Evolutionary conservation across 2,329 filamentous ascomycete species (phyloP).

Genomic region (Didymella pinodella): DNA sequence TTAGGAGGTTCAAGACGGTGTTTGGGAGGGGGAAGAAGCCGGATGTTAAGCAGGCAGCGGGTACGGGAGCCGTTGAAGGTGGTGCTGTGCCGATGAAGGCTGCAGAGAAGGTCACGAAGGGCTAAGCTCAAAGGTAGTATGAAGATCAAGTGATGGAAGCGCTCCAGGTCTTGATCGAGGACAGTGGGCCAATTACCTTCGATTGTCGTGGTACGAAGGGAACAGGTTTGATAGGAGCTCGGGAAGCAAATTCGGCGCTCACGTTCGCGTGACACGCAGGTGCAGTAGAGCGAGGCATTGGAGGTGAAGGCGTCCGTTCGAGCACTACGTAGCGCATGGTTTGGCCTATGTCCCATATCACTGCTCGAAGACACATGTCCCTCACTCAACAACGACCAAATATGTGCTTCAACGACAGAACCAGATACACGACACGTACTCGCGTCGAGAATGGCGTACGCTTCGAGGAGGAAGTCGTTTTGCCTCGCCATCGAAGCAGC

Average conservation of each 20-base stretch:
- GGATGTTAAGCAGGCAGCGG: conserved; percentile 34
- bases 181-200: neutral
- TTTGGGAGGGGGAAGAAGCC: conserved; percentile 46
- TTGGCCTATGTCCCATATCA: neutral
- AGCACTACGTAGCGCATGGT: neutral
- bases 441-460: conserved; percentile 25
- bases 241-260: neutral
- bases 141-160: conserved; percentile 12
- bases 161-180: conserved; percentile 11
- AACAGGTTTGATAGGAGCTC: neutral
- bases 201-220: neutral
- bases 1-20: conserved; percentile 47
- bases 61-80: conserved; percentile 45
- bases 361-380: neutral
- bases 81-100: conserved; percentile 40
- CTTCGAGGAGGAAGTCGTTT: conserved; percentile 17
- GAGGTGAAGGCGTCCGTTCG: neutral
- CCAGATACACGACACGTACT: conserved; percentile 28
- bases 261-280: neutral
- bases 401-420: conserved; percentile 39
- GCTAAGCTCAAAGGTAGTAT: neutral
- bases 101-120: neutral
- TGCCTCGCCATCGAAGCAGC: conserved; percentile 25
- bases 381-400: conserved; percentile 1
- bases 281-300: neutral